Conservation (phyloP, 1,284 basidiomycete genomes). For the Cutaneotrichosporon spelunceum region DNA sequence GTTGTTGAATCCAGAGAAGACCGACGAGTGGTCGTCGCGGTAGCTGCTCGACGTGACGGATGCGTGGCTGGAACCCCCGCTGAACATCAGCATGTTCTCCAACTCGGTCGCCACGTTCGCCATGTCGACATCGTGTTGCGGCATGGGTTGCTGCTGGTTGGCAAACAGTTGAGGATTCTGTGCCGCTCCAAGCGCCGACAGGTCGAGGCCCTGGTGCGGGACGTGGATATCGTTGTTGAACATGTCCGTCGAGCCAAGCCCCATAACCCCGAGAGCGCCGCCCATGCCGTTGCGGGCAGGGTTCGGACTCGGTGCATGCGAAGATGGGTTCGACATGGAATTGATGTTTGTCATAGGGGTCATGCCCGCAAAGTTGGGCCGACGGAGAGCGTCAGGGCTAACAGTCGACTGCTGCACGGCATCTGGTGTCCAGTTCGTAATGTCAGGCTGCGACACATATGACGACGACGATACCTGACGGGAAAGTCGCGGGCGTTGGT, state of each 20-base stretch:
- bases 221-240: slow-evolving; percentile 16
- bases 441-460: slow-evolving; percentile 19
- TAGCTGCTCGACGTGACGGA: slow-evolving; percentile 36
- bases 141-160: slow-evolving; percentile 12
- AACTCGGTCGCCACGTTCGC: slow-evolving; percentile 32
- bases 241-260: slow-evolving; percentile 13
- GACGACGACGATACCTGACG: slow-evolving; percentile 36
- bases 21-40: slow-evolving; percentile 34
- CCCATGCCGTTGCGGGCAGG: slow-evolving; percentile 12
- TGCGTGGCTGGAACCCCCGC: slow-evolving; percentile 33
- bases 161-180: slow-evolving; percentile 23
- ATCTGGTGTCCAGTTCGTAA: slow-evolving; percentile 23
- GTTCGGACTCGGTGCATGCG: slow-evolving; percentile 21
- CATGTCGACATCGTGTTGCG: slow-evolving; percentile 31
- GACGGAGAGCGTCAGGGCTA: slow-evolving; percentile 38
- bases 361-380: slow-evolving; percentile 35
- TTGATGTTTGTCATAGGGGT: slow-evolving; percentile 20
- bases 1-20: slow-evolving; percentile 33
- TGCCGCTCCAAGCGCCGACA: slow-evolving; percentile 15
- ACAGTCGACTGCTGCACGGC: slow-evolving; percentile 31
- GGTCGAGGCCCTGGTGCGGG: slow-evolving; percentile 13
- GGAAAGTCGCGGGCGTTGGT: slow-evolving; percentile 27
- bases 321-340: slow-evolving; percentile 22
- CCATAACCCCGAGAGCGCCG: slow-evolving; percentile 7
- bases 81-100: slow-evolving; percentile 31